Evolutionary conservation across 495 filamentous ascomycete species (phyloP).

Genomic region (Penicilliopsis zonata): DNA sequence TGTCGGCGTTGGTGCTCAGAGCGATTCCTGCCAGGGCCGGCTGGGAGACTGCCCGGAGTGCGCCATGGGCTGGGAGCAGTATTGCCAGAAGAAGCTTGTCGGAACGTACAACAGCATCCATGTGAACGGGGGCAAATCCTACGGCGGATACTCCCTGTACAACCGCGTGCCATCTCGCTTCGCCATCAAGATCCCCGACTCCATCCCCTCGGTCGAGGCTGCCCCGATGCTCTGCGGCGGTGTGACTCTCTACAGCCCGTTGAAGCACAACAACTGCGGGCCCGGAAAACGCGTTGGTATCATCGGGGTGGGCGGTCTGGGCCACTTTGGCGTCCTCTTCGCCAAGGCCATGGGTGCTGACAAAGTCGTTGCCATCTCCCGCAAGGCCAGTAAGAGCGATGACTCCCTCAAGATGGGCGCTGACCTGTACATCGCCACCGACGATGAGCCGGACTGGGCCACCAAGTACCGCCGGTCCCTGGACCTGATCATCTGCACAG

Average conservation of each 20-base stretch:
- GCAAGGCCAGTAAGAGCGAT: conserved; percentile 50
- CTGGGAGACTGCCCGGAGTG: conserved; percentile 59
- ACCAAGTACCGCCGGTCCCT: conserved; percentile 50
- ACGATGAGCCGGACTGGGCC: conserved; percentile 65
- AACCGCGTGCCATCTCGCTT: conserved; percentile 61
- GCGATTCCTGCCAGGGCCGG: conserved; percentile 51
- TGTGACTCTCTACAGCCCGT: conserved; percentile 63
- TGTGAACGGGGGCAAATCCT: conserved; percentile 45
- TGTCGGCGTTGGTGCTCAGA: conserved; percentile 80
- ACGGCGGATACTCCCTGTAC: conserved; percentile 63
- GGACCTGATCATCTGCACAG: conserved; percentile 77
- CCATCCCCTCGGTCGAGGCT: conserved; percentile 41
- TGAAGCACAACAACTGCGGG: conserved; percentile 60
- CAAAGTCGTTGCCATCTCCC: conserved; percentile 68
- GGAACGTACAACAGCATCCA: conserved; percentile 28
- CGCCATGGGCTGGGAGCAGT: conserved; percentile 45
- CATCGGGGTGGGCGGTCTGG: conserved; percentile 73
- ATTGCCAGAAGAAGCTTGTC: conserved; percentile 50
- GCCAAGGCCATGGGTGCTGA: conserved; percentile 61
- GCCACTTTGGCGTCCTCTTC: conserved; percentile 54
- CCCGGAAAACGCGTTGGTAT: conserved; percentile 79
- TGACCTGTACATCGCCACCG: conserved; percentile 70
- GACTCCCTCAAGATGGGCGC: conserved; percentile 54
- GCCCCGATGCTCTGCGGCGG: conserved; percentile 85
- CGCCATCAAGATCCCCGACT: conserved; percentile 68